Evolutionary conservation across 2,329 filamentous ascomycete genomes (phyloP).

Genomic region (Cryoendolithus antarcticus): DNA sequence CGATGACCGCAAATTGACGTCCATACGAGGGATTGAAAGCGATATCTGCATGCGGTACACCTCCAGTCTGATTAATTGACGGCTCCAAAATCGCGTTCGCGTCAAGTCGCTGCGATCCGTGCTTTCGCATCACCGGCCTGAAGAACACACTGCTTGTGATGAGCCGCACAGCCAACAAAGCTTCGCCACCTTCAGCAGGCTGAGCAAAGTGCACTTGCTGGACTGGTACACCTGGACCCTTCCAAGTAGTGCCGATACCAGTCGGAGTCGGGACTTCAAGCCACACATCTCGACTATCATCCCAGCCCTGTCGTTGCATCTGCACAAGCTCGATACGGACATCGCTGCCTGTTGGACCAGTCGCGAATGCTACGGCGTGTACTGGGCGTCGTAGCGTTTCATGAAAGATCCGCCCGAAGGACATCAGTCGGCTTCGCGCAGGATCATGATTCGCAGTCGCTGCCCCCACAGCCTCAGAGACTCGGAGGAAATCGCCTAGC

Average conservation of each 20-base stretch:
- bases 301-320: slow-evolving; percentile 45
- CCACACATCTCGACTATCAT: slow-evolving; percentile 30
- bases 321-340: slow-evolving; percentile 43
- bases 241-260: slow-evolving; percentile 44
- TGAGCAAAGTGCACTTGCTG: slow-evolving; percentile 43
- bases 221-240: slow-evolving; percentile 39
- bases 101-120: slow-evolving; percentile 27
- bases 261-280: slow-evolving; percentile 36
- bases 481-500: slow-evolving; percentile 10
- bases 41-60: slow-evolving; percentile 47
- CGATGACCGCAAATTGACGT: slow-evolving; percentile 53
- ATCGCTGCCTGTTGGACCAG: slow-evolving; percentile 47
- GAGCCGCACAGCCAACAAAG: slow-evolving; percentile 41
- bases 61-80: slow-evolving; percentile 40
- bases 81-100: slow-evolving; percentile 45
- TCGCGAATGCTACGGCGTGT: slow-evolving; percentile 21
- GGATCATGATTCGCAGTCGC: slow-evolving; percentile 27
- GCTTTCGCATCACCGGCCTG: slow-evolving; percentile 27
- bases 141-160: slow-evolving; percentile 36
- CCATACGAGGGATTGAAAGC: slow-evolving; percentile 51
- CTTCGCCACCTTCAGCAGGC: slow-evolving; percentile 26
- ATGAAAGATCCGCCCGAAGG: slow-evolving; percentile 43
- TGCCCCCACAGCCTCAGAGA: slow-evolving; percentile 22
- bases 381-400: slow-evolving; percentile 19
- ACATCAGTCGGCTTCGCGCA: slow-evolving; percentile 35